phyloP scores from a whole-genome alignment of 371 early-diverging fungal species.

The Mortierella sp. region DNA sequence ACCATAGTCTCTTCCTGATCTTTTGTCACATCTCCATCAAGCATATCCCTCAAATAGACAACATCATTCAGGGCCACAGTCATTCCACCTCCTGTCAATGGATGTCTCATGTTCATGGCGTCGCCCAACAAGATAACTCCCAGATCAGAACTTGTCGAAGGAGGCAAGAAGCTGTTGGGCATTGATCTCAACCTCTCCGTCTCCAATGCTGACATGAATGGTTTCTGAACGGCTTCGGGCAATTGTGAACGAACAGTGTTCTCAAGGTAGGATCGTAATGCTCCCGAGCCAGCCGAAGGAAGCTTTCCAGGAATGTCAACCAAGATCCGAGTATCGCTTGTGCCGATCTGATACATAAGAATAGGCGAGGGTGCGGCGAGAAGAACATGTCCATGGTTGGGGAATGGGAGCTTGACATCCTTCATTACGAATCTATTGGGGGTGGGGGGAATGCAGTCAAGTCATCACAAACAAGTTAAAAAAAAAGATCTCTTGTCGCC shows the following conservation, averaged over 20 bases:
- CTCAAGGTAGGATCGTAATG: slow-evolving; percentile 63
- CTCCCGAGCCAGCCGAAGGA: slow-evolving; percentile 60
- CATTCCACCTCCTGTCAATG: slow-evolving; percentile 97
- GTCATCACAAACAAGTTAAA: not conserved
- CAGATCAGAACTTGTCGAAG: slow-evolving; percentile 61
- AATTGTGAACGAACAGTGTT: slow-evolving; percentile 73
- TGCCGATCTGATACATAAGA: slow-evolving; percentile 93
- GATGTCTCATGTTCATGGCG: slow-evolving; percentile 95
- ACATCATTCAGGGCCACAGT: slow-evolving; percentile 94
- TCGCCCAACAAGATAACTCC: slow-evolving; percentile 92
- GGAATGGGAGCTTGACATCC: slow-evolving; percentile 80
- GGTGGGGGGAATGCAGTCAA: not conserved
- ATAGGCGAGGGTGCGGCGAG: slow-evolving; percentile 88
- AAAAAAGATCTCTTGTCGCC: too few species aligned
- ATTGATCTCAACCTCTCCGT: slow-evolving; percentile 84
- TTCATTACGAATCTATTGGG: slow-evolving; percentile 64
- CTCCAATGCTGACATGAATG: slow-evolving; percentile 77
- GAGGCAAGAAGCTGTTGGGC: slow-evolving; percentile 90
- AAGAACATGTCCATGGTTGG: slow-evolving; percentile 91
- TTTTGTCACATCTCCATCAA: slow-evolving; percentile 63
- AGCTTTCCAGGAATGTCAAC: slow-evolving; percentile 93
- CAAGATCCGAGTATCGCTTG: slow-evolving; percentile 89
- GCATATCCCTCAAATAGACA: slow-evolving; percentile 63
- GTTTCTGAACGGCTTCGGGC: slow-evolving; percentile 69
- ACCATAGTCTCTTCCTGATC: slow-evolving; percentile 64